Percentiles rank a stretch among this genome's conserved stretches.
These are phyloP conservation scores for Daucus carota DNA, from an alignment of 129 eudicot species.

Conservation along the genomic window DNA sequence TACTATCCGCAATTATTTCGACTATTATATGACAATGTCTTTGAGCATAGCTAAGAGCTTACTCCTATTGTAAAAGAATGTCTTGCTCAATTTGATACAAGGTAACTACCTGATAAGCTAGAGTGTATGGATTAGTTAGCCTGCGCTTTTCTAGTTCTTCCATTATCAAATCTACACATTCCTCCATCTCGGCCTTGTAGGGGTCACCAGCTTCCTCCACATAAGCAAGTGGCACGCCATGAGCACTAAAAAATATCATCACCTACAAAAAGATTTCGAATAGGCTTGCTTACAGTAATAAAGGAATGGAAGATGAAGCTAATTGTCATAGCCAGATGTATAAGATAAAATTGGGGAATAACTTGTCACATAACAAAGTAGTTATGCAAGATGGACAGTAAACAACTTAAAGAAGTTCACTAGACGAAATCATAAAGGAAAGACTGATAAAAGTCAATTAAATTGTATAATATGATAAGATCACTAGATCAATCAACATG, in stretches of 20 bases:
- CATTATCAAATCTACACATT: slow-evolving; percentile 95
- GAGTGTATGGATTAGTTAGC: slow-evolving; percentile 57
- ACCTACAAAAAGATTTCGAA: slow-evolving; percentile 38
- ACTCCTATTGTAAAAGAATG: neutral
- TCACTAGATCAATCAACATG: neutral
- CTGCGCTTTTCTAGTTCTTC: slow-evolving; percentile 85
- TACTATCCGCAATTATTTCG: neutral
- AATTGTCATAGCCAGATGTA: neutral
- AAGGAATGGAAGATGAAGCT: slow-evolving; percentile 1
- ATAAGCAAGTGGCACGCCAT: slow-evolving; percentile 95
- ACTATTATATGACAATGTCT: neutral
- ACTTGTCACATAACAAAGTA: neutral
- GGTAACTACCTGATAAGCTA: slow-evolving; percentile 82
- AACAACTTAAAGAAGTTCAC: neutral
- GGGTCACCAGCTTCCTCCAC: slow-evolving; percentile 99
- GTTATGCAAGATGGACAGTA: neutral
- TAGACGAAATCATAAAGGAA: neutral
- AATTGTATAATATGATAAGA: neutral
- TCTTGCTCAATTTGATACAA: neutral
- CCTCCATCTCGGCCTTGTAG: slow-evolving; percentile 99
- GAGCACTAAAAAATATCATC: slow-evolving; percentile 97
- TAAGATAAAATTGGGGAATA: neutral
- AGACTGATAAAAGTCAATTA: neutral
- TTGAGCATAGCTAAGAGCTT: neutral
- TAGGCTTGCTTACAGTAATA: slow-evolving; percentile 14